Conservation (phyloP, 106 monocot genomes). For the Agapanthus africanus region DNA sequence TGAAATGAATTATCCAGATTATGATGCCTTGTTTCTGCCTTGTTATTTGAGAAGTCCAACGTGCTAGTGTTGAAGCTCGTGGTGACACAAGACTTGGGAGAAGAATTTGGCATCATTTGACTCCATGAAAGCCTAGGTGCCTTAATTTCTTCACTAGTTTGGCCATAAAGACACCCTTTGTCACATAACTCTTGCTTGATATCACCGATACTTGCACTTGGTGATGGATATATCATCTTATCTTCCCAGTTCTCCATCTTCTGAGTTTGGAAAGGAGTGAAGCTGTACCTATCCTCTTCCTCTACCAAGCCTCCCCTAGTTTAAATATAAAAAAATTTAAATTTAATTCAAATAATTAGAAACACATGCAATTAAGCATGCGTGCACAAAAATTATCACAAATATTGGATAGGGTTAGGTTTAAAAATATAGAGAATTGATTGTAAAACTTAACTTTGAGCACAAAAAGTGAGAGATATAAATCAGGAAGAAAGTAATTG, state of each 20-base stretch:
- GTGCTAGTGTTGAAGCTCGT: constrained; percentile 53
- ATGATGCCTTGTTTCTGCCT: constrained; percentile 28
- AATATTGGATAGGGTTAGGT: too few relatives aligned
- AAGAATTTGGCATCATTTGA: constrained; percentile 44
- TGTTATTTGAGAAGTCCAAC: constrained; percentile 58
- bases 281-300: constrained; percentile 39
- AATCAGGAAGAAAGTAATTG: too few relatives aligned
- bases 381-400: too few relatives aligned
- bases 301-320: constrained; percentile 45
- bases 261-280: constrained; percentile 31
- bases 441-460: not conserved
- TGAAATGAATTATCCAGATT: constrained; percentile 55
- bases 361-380: not conserved
- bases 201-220: constrained; percentile 2
- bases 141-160: constrained; percentile 34
- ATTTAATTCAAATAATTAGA: not conserved
- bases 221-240: constrained; percentile 24
- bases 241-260: constrained; percentile 49
- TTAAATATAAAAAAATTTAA: not conserved
- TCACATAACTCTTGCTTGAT: constrained; percentile 33
- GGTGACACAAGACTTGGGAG: constrained; percentile 60
- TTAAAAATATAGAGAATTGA: not conserved
- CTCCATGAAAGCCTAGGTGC: constrained; percentile 34
- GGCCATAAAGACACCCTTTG: constrained; percentile 10
- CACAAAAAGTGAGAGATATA: not conserved